phyloP scores from a whole-genome alignment of 208 protist genomes.

The Leishmania turanica region DNA sequence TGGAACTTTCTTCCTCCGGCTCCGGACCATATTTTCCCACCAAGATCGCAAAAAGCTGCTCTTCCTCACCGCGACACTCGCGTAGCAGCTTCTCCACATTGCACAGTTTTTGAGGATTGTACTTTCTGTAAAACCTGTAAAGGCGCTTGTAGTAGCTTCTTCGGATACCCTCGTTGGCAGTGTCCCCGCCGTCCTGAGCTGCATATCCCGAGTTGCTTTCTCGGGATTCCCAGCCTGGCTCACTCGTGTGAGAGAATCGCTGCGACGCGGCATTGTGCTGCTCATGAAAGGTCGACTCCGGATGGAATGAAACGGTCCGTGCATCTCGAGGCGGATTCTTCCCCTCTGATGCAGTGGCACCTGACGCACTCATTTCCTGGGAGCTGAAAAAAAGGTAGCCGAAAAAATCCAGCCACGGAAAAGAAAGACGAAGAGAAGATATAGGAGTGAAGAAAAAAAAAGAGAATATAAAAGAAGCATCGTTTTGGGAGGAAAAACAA shows the following conservation, averaged over 20 bases:
- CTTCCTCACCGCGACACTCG: conserved; percentile 59
- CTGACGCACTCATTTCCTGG: conserved; percentile 5
- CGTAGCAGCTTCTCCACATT: conserved; percentile 52
- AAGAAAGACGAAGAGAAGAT: background rate
- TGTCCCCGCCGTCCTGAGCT: conserved; percentile 30
- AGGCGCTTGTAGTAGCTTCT: conserved; percentile 51
- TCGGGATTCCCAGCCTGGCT: conserved; percentile 50
- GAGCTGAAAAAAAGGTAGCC: background rate
- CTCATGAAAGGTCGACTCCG: conserved; percentile 11
- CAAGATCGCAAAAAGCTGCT: conserved; percentile 77
- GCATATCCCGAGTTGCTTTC: conserved; percentile 59
- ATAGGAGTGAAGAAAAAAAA: background rate
- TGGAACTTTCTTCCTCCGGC: conserved; percentile 22
- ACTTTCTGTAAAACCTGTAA: conserved; percentile 72
- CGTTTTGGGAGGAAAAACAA: background rate
- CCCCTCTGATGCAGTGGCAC: background rate
- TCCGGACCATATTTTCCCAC: conserved; percentile 77
- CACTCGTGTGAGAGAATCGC: conserved; percentile 22
- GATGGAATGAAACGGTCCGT: conserved; percentile 22
- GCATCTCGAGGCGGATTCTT: background rate
- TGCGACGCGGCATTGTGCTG: conserved; percentile 17
- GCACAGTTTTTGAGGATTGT: conserved; percentile 73
- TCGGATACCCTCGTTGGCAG: conserved; percentile 25
- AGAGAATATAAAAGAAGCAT: background rate
- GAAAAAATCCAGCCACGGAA: background rate